Conservation (phyloP, 768 basidiomycete genomes). For the Sporobolomyces phaffii region DNA sequence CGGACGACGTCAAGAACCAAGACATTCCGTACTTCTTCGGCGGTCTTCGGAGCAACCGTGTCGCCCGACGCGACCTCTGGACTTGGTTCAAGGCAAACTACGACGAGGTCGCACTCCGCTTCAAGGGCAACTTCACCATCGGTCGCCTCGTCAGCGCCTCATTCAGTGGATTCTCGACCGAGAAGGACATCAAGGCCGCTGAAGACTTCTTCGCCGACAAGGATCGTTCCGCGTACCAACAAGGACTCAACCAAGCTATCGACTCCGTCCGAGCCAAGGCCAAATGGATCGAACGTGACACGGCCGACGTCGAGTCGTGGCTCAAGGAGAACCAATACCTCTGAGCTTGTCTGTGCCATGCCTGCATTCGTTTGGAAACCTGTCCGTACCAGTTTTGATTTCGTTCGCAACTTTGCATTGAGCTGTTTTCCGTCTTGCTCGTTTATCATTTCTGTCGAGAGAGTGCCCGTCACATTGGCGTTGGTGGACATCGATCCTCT, state of each 20-base stretch:
- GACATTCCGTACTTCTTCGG: constrained; percentile 62
- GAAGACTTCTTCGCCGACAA: constrained; percentile 70
- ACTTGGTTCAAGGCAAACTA: constrained; percentile 67
- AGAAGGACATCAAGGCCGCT: constrained; percentile 60
- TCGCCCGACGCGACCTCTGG: constrained; percentile 55
- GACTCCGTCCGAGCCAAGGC: constrained; percentile 61
- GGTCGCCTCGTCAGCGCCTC: constrained; percentile 47
- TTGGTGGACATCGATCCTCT: too few relatives aligned
- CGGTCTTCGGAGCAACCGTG: constrained; percentile 57
- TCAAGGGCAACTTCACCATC: constrained; percentile 63
- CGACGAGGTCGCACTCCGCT: constrained; percentile 56
- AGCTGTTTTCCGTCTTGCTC: too few relatives aligned
- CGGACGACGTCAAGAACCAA: constrained; percentile 55
- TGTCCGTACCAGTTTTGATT: too few relatives aligned
- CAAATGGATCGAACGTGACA: constrained; percentile 55
- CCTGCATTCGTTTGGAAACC: neutral
- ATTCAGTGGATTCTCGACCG: constrained; percentile 56
- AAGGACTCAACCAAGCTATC: constrained; percentile 63
- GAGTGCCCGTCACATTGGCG: too few relatives aligned
- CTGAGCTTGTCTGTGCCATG: neutral
- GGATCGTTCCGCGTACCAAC: constrained; percentile 59
- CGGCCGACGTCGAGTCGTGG: constrained; percentile 41
- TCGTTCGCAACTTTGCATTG: too few relatives aligned
- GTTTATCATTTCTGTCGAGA: too few relatives aligned
- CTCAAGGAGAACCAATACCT: constrained; percentile 23